A percentile compares a stretch with the other conserved stretches of the same genome.
These are phyloP conservation scores for Phytophthora rubi DNA, from an alignment of 352 stramenopile species.

Conservation along the genomic window DNA sequence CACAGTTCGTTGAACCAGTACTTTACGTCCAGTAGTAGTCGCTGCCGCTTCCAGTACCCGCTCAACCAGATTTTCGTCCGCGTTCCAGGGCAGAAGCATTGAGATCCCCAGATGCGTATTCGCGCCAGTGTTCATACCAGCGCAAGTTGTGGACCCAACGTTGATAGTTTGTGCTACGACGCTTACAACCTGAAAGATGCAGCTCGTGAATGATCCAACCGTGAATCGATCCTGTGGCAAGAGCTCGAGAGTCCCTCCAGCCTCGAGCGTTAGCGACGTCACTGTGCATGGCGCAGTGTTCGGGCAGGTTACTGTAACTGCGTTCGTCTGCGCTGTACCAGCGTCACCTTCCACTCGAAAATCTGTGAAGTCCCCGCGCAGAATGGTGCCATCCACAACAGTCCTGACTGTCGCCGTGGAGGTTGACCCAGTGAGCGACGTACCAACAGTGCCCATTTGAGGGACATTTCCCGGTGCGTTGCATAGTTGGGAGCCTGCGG, in stretches of 20 bases:
- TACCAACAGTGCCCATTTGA: slow-evolving; percentile 51
- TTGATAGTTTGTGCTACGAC: slow-evolving; percentile 41
- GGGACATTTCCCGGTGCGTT: slow-evolving; percentile 95
- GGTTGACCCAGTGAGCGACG: slow-evolving; percentile 41
- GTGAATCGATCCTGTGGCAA: slow-evolving; percentile 62
- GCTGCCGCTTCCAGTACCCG: slow-evolving; percentile 66
- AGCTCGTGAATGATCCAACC: slow-evolving; percentile 48
- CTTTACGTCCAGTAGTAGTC: slow-evolving; percentile 58
- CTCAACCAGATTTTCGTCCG: slow-evolving; percentile 52
- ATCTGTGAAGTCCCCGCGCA: slow-evolving; percentile 89
- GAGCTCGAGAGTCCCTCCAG: slow-evolving; percentile 29
- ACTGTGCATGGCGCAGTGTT: slow-evolving; percentile 23
- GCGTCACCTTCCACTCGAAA: slow-evolving; percentile 88
- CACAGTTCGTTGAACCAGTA: slow-evolving; percentile 89
- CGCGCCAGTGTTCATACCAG: slow-evolving; percentile 34
- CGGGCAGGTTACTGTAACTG: slow-evolving; percentile 18
- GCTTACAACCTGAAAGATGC: slow-evolving; percentile 54
- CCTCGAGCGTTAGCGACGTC: slow-evolving; percentile 17
- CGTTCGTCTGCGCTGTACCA: slow-evolving; percentile 49
- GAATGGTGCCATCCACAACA: slow-evolving; percentile 69
- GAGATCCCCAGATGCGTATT: slow-evolving; percentile 27
- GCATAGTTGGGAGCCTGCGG: slow-evolving; percentile 63
- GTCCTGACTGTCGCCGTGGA: slow-evolving; percentile 36
- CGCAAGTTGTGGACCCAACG: slow-evolving; percentile 46
- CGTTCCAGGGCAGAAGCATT: slow-evolving; percentile 76